Evolutionary conservation across 352 stramenopile genomes (phyloP), one percentile per base, ranked within the genome.

Genomic region (Pythium pyrilobum): DNA sequence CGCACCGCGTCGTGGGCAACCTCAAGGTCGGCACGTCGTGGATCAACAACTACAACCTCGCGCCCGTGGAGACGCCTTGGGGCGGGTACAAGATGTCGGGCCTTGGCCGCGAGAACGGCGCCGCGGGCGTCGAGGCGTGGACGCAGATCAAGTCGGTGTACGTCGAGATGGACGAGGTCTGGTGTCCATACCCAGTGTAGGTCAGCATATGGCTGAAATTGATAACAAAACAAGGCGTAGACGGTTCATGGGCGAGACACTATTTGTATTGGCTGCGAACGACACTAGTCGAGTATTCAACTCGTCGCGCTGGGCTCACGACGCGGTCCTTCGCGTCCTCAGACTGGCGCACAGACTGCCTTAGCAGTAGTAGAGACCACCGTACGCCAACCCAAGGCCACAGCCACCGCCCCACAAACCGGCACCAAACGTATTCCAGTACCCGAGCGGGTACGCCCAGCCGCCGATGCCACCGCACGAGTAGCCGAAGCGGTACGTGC

Each of bases 11-110:
- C 34, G 66, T 91, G 9, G 61, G 64, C 23, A 68, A 81, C 38
- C 63, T 96, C 9, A 59, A 92, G 43, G 81, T 76, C 13, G 87
- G 87, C 27, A 94, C 85, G 9, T 75, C 78, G 28, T 96, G 83
- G 82, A 88, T 95, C 56, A 96, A 96, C 69, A 90, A 90, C 64
- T 95, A 96, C 77, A 94, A 96, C 54, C 72, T 96, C 10, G 68
- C 80, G n/a, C 85, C 85, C 5, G 76, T 86, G 25, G 73, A 91
- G 53, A 81, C 89, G 1, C 86, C 91, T 9, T 98, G 89, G 86
- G 90, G 90, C 25, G 92, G 92, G 10, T 87, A 77, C 61, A 98
- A 97, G 73, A 67, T 88, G 38, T 96, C 84, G 15, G 95, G 95
- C 0, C 61, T 98, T 7, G 94, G 94, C 12, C 82, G 89, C 38